Conservation (phyloP, 805 yeast species). For the Kuraishia floccosa region DNA sequence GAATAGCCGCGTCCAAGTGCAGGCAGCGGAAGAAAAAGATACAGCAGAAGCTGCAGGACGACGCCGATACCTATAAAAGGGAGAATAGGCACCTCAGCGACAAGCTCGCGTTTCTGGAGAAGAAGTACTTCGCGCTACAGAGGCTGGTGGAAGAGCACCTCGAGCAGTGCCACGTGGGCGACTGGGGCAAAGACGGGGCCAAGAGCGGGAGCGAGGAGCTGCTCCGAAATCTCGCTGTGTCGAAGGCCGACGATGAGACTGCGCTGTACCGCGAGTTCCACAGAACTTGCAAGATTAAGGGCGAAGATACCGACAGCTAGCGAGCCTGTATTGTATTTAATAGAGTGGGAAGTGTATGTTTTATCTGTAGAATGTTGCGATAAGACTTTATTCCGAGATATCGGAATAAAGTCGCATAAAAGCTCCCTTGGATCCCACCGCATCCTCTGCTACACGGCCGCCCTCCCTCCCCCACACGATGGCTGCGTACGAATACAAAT, state of each 20-base stretch:
- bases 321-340: too few relatives aligned
- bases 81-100: neutral
- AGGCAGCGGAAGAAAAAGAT: constrained; percentile 85
- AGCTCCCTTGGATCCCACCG: too few relatives aligned
- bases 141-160: neutral
- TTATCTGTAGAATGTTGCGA: too few relatives aligned
- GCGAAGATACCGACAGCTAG: too few relatives aligned
- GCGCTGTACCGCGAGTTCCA: neutral
- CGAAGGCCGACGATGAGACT: neutral
- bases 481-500: too few relatives aligned
- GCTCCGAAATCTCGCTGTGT: neutral
- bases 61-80: constrained; percentile 27
- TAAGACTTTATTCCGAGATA: too few relatives aligned
- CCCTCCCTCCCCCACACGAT: too few relatives aligned
- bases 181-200: too few relatives aligned
- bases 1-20: constrained; percentile 94
- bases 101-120: neutral
- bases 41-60: constrained; percentile 54
- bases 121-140: neutral
- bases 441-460: too few relatives aligned
- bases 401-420: too few relatives aligned
- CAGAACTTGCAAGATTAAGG: neutral
- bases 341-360: too few relatives aligned
- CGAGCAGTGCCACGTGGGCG: neutral
- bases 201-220: neutral